Base-by-base conservation (phyloP, 768 basidiomycete genomes). In the Omphalotus guepiniiformis region DNA sequence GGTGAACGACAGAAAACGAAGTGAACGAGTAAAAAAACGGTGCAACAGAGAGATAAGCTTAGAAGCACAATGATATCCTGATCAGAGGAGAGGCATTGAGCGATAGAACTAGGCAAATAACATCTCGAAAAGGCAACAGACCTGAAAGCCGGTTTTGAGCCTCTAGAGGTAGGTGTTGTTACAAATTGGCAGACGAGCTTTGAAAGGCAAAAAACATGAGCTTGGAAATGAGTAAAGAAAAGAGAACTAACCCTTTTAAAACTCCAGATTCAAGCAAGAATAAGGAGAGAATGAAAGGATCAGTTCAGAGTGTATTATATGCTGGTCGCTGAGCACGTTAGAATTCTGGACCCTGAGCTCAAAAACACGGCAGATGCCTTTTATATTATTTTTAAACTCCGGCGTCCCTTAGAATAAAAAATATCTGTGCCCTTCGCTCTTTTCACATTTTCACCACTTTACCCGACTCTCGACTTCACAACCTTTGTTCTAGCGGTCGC, bases 81-180 rank as follows among this genome's bases (percentile, higher is more conserved):
- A 28, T n/a, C 52, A 30, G 52, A 48, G 34, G 35, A 22, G 42
- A 59, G 46, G 47, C 51, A 32, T 32, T 47, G 46, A 54, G 57
- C 61, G 52, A 57, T 52, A 26, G 56, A 58, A 53, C 38, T 39
- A 52, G 32, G 51, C 56, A 55, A 37, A 52, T 40, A 55, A 53
- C 58, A 54, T 58, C 58, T 46, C 52, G 55, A 62, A 39, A 60
- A 48, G 43, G 64, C n/a, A 49, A 68, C 72, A 44, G 69, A 83
- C 84, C 81, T 79, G 73, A 72, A 67, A 82, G 78, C 77, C 75
- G 76, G 78, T 75, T 82, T 81, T 79, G 73, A 76, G 80, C 79
- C 80, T 84, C 81, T 82, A 81, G 74, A 76, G 78, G 70, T 32
- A 18, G 46, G 37, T 88, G 85, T 74, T 88, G 82, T 62, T 90